phyloP scores from a whole-genome alignment of 2,329 filamentous ascomycete genomes.

The Remersonia thermophila region DNA sequence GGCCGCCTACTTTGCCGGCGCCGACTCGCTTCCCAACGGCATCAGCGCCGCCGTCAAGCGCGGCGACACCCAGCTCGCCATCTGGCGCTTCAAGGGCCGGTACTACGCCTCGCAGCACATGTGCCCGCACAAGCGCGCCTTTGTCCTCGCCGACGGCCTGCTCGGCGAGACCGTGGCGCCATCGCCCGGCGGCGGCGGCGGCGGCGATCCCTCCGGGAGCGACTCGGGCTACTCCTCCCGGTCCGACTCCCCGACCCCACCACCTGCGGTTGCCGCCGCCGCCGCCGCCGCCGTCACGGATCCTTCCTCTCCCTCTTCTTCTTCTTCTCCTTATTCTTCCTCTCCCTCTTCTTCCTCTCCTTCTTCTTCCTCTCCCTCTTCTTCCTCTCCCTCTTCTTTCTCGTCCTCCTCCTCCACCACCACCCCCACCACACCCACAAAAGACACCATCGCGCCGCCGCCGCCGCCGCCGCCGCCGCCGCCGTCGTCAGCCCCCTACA shows the following conservation, averaged over 20 bases:
- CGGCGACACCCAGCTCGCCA: conserved; percentile 76
- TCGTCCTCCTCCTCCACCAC: conserved; percentile 24
- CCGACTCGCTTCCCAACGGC: conserved; percentile 53
- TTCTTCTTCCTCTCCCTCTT: too few species aligned
- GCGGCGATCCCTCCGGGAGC: too few species aligned
- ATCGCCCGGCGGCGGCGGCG: too few species aligned
- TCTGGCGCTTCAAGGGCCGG: conserved; percentile 70
- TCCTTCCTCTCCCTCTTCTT: too few species aligned
- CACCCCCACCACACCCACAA: conserved; percentile 26
- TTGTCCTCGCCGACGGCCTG: conserved; percentile 76
- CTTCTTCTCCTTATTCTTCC: too few species aligned
- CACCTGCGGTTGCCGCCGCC: too few species aligned
- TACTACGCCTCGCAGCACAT: conserved; percentile 88
- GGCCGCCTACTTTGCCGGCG: conserved; percentile 53
- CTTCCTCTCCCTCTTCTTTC: too few species aligned
- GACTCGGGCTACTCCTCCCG: too few species aligned
- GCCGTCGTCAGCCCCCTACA: conserved; percentile 44
- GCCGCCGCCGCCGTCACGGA: too few species aligned
- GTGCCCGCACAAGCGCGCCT: conserved; percentile 86
- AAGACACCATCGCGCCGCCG: conserved; percentile 10
- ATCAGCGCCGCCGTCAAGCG: conserved; percentile 70
- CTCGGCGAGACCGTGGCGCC: conserved; percentile 66
- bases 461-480: too few species aligned
- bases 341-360: too few species aligned
- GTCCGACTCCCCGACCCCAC: too few species aligned